Base-by-base conservation (phyloP, 108 stramenopile genomes). In the Nitzschia sp. region DNA sequence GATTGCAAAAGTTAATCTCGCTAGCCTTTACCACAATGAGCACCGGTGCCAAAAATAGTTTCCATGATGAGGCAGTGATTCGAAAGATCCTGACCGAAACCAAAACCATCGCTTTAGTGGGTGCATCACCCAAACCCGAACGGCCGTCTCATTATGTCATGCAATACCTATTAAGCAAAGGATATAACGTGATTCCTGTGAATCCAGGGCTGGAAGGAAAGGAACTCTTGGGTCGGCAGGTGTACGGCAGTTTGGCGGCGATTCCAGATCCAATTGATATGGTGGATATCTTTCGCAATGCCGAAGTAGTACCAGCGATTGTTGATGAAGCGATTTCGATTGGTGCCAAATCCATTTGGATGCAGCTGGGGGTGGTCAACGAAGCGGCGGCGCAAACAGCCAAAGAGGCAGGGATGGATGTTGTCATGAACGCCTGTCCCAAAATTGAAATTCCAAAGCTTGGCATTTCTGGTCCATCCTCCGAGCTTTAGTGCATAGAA, bases 351-450 rank as follows among this genome's bases (percentile, higher is more conserved):
- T 75, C 81, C 38, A 84, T 94, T 2, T 94, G 93, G 93, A 72
- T 94, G 68, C 93, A 94, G 62, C 33, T 83, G 36, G 90, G 90
- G 35, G 90, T 94, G 15, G 74, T 90, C 22, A 77, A 91, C 58
- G 87, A 88, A 64, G 87, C 79, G 34, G 90, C 90, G 13, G 88
- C 86, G 31, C 53, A 78, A 66, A 66, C 79, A 25, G 93, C 90
- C 2, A n/a, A 76, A 53, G 76, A 75, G 34, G 86, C 93, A 25
- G 88, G 88, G 23, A 72, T 94, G 52, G 70, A 84, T 26, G 88
- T 89, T 29, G 87, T 83, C 45, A 91, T 91, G 90, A 73, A 94
- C 72, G 59, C 74, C 0, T 94, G 93, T 58, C 93, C 93, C 2
- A 54, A 77, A 35, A 78, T 81, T 19, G 89, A 89, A 53, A 73